Evolutionary conservation across 1,139 yeast species (phyloP), one percentile per base, ranked within the genome.

Genomic region (Pichia sp.): DNA sequence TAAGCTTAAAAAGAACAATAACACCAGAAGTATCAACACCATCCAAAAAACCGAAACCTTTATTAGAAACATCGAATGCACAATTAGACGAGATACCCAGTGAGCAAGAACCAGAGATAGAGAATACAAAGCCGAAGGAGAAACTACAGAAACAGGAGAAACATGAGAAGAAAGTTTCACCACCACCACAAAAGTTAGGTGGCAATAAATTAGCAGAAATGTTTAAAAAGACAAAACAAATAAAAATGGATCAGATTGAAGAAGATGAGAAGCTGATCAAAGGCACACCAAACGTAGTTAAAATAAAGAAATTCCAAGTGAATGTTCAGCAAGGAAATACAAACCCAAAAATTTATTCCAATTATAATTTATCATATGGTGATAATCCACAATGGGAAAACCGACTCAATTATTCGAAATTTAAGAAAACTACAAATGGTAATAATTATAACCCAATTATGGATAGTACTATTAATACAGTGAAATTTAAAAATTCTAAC

Each of bases 381-480:
- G 22, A 24, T 30, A 53, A 56, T 32, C 53, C 58, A 9, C 48
- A 47, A 12, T 61, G 65, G 65, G 35, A 36, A 4, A 54, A 56
- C 24, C 49, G 62, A 18, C 41, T 48, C 3, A 58, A 62, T 33
- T 61, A 52, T 36, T 59, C 63, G 1, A 53, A 44, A n/a, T 62
- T 62, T 46, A 45, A 43, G 8, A 61, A 59, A 41, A 36, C 47
- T 21, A 37, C 42, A 2, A 49, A 44, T 7, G 45, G 43, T 11
- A 15, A 41, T 6, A 12, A 19, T 21, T 40, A 46, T 21, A 61
- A 60, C 42, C 58, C 61, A 8, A 51, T 62, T 12, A 53, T 59
- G 44, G 63, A 61, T 46, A 60, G 63, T 17, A 58, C 62, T 1
- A 48, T 57, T 3, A 52, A 59, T 17, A 57, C 56, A 6, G 50